Evolutionary conservation across 2,329 filamentous ascomycete genomes (phyloP), one percentile per base, ranked within the genome.

Genomic region (Ciborinia camelliae): DNA sequence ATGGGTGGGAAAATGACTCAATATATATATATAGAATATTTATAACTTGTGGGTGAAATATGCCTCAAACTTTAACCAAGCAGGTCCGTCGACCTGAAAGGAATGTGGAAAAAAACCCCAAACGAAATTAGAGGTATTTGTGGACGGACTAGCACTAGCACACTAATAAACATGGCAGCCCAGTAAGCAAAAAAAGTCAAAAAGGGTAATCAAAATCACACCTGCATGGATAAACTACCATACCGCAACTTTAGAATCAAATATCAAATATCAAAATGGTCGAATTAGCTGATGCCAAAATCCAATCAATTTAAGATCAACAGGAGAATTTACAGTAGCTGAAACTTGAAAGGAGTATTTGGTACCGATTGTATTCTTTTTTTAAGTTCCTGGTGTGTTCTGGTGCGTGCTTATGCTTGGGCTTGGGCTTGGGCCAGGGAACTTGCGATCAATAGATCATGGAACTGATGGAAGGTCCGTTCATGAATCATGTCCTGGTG

Each of bases 21-120:
- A 59, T 58, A 59, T 64, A 63, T 63, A 59, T 58, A 59, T 64
- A 63, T 63, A 63, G 51, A 48, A 37, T 39, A 23, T 23, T 37
- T 50, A n/a, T n/a, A 50, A 14, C 43, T 41, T 41, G 35, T 37
- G 18, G 28, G 47, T 50, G 53, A 63, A 63, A 64, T n/a, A n/a
- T 59, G 53, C 62, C 62, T 64, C 62, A 59, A 35, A 47, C 20
- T 20, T 20, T 26, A 53, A 53, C 48, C 53, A 59, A 53, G 53
- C 62, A 59, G 45, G 37, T n/a, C 30, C 32, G 14, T 58, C 35
- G 26, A 63, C 43, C n/a, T 55, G 12, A 43, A 20, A 37, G 20
- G 52, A 50, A 55, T 45, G 51, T 30, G 60, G 51, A 51, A 58
- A 47, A 62, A 63, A n/a, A 43, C 53, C 52, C n/a, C n/a, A n/a